Evolutionary conservation across 805 yeast species (phyloP), one percentile per base, ranked within the genome.

Genomic region (Yarrowia hollandica): DNA sequence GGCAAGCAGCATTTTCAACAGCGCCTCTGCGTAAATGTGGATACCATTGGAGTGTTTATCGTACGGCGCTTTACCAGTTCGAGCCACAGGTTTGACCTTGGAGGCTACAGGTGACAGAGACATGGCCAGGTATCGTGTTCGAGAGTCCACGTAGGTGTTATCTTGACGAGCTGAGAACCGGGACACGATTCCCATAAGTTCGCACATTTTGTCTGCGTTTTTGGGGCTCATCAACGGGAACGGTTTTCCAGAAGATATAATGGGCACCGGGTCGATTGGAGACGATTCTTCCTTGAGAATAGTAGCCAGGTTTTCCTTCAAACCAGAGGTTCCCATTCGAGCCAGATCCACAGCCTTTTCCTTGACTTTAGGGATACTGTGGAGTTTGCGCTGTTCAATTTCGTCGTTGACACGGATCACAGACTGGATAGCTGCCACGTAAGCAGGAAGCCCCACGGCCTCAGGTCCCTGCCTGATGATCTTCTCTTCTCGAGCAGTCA

Each of bases 31-130:
- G 67, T 82, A 85, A 41, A 70, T 70, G 9, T 72, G 73, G 30
- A 86, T 77, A 8, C 89, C 86, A 69, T 79, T 82, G 54, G 79
- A 77, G 4, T 84, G 88, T 68, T 77, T 81, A 67, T 80, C 84
- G 69, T 80, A 87, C 1, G 82, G 86, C 10, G 73, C 76, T 15
- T 63, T 64, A 12, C 62, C 39, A 7, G 62, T 57, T 18, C 55
- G 55, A 10, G 61, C 37, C 1, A 62, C 44, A 33, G 63, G 61
- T 9, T 39, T 60, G 22, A 35, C 15, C 67, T 28, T 60, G 25
- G 15, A 63, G 59, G 37, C 65, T 63, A 15, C 59, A 59, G 23
- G 62, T 61, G 48, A 69, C 22, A 38, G 61, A 37, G n/a, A 60
- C 60, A 60, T 66, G 65, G 39, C 67, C 60, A 48, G 26, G n/a